Conservation (phyloP, 169 alveolate species). For the Cryptosporidium sp. region DNA sequence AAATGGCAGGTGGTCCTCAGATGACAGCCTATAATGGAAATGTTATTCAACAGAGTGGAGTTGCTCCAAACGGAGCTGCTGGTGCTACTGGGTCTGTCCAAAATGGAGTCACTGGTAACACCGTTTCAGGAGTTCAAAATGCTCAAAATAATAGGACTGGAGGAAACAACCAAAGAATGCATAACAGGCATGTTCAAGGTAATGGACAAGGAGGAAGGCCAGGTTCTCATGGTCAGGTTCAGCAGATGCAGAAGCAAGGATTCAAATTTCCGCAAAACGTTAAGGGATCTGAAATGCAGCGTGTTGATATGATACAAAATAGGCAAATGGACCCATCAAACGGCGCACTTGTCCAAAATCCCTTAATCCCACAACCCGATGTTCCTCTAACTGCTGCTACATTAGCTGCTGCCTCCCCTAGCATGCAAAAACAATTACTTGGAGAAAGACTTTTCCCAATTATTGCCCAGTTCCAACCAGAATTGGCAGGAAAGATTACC, state of each 20-base stretch:
- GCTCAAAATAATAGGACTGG: constrained; percentile 36
- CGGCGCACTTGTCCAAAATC: constrained; percentile 26
- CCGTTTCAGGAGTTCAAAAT: constrained; percentile 38
- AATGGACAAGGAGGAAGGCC: constrained; percentile 45
- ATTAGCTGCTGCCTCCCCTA: constrained; percentile 87
- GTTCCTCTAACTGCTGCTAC: constrained; percentile 84
- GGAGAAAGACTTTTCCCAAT: constrained; percentile 94
- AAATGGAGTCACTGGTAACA: constrained; percentile 34
- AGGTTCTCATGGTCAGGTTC: constrained; percentile 49
- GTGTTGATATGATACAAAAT: constrained; percentile 54
- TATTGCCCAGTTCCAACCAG: constrained; percentile 92
- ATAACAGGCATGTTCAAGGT: constrained; percentile 56
- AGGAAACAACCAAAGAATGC: constrained; percentile 58
- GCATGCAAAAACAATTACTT: constrained; percentile 93
- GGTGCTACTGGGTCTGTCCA: constrained; percentile 21
- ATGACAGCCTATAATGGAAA: constrained; percentile 48
- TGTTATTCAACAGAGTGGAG: constrained; percentile 52
- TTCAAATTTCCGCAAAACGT: constrained; percentile 51
- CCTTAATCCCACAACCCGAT: constrained; percentile 59
- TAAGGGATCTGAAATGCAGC: constrained; percentile 44
- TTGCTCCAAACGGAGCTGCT: constrained; percentile 21
- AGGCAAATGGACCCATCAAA: constrained; percentile 56
- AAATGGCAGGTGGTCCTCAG: constrained; percentile 58
- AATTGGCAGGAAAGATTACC: constrained; percentile 93
- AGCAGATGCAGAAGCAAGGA: constrained; percentile 55